A percentile compares a stretch with the other conserved stretches of the same genome.
Conservation (phyloP, 2,329 filamentous ascomycete species). For the Fusarium buharicum region DNA sequence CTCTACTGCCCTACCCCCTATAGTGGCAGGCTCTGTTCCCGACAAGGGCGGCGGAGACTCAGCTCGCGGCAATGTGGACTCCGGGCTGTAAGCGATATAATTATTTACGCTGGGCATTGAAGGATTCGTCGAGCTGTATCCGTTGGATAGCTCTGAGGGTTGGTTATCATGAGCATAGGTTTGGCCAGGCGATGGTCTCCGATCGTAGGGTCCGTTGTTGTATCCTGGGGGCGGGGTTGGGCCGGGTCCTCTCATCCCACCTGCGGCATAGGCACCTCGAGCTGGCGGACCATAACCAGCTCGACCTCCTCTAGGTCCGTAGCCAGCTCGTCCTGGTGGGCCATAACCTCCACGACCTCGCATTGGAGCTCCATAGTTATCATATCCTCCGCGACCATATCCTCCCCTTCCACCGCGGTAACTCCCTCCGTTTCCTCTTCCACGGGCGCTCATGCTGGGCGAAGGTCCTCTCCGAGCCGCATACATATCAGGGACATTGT, state of each 20-base stretch:
- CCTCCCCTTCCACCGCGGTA: conserved; percentile 60
- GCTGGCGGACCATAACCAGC: conserved; percentile 49
- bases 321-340: conserved; percentile 55
- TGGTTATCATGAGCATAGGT: conserved; percentile 54
- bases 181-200: conserved; percentile 52
- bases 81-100: conserved; percentile 58
- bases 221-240: conserved; percentile 58
- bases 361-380: conserved; percentile 56
- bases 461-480: conserved; percentile 60
- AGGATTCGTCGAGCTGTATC: conserved; percentile 48
- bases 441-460: conserved; percentile 61
- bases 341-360: conserved; percentile 58
- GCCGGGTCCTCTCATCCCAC: conserved; percentile 46
- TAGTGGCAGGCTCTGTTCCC: conserved; percentile 53
- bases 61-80: conserved; percentile 65
- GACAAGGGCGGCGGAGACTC: conserved; percentile 73
- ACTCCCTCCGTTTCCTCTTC: conserved; percentile 61
- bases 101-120: conserved; percentile 49
- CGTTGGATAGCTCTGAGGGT: conserved; percentile 49
- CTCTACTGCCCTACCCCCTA: conserved; percentile 75
- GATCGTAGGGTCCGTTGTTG: conserved; percentile 53
- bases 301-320: conserved; percentile 54
- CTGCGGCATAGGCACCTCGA: conserved; percentile 48
- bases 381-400: conserved; percentile 63
- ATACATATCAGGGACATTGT: conserved; percentile 57